A percentile compares a stretch with the other conserved stretches of the same genome.
Evolutionary conservation across 2,329 filamentous ascomycete genomes (phyloP).

Genomic region (Colletotrichum noveboracense): DNA sequence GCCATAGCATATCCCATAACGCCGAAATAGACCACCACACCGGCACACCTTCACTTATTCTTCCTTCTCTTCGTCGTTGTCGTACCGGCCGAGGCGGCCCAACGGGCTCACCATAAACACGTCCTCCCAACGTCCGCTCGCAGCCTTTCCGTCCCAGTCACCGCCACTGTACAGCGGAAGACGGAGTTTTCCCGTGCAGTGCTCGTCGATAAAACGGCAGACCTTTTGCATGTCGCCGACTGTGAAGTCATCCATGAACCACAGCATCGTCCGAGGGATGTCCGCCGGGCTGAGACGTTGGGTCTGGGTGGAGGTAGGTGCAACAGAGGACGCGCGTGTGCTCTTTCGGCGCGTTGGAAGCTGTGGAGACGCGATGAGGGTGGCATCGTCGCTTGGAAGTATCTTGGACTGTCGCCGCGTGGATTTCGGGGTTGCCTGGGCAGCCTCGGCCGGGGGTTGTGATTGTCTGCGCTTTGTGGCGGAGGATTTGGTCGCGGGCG

Average conservation of each 20-base stretch:
- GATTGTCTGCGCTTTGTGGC: background rate
- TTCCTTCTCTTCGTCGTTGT: slow-evolving; percentile 7
- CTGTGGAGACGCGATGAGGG: background rate
- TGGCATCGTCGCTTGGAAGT: background rate
- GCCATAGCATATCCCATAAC: background rate
- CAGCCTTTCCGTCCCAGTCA: slow-evolving; percentile 16
- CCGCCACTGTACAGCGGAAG: slow-evolving; percentile 16
- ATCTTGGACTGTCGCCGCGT: background rate
- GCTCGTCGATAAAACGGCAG: slow-evolving; percentile 18
- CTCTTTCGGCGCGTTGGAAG: background rate
- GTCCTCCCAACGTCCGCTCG: slow-evolving; percentile 16
- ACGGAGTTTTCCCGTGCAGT: slow-evolving; percentile 17
- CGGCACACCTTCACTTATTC: background rate
- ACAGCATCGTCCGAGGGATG: slow-evolving; percentile 16
- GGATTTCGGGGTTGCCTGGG: background rate
- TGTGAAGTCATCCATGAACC: slow-evolving; percentile 21
- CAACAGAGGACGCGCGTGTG: background rate
- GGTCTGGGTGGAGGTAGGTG: background rate
- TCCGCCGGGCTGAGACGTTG: slow-evolving; percentile 10
- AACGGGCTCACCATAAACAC: slow-evolving; percentile 19
- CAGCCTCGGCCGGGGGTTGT: background rate
- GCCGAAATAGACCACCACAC: background rate
- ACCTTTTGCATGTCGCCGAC: slow-evolving; percentile 21
- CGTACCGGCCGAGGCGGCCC: slow-evolving; percentile 8
- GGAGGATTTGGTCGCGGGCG: background rate